These are phyloP conservation scores for Clavispora santaluciae DNA, from an alignment of 805 yeast species.

Conservation along the genomic window DNA sequence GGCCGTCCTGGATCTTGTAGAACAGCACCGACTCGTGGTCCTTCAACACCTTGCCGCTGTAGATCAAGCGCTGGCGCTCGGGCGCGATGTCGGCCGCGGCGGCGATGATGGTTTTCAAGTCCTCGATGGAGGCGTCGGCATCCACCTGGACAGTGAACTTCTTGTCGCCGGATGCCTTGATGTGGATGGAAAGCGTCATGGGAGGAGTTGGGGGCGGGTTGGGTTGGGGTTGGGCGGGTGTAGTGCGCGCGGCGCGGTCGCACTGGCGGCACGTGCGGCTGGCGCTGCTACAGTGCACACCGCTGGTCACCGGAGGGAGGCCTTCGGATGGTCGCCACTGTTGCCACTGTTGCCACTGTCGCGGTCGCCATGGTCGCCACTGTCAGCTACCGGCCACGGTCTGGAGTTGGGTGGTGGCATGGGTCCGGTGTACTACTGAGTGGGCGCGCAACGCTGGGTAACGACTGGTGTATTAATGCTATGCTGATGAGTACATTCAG, in stretches of 20 bases:
- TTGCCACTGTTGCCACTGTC: too few relatives aligned
- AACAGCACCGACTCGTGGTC: constrained; percentile 69
- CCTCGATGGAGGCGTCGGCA: constrained; percentile 52
- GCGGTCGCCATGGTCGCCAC: too few relatives aligned
- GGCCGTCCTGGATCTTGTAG: constrained; percentile 82
- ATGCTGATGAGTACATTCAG: too few relatives aligned
- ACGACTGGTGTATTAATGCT: too few relatives aligned
- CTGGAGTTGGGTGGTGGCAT: too few relatives aligned
- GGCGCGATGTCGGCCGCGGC: constrained; percentile 61
- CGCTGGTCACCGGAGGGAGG: too few relatives aligned
- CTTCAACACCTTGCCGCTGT: constrained; percentile 89
- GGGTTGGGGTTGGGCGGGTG: background rate
- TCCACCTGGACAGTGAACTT: constrained; percentile 64
- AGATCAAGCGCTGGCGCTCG: constrained; percentile 82
- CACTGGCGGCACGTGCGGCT: background rate
- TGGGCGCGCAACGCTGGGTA: too few relatives aligned
- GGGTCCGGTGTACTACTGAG: too few relatives aligned
- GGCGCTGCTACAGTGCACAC: too few relatives aligned
- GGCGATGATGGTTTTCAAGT: constrained; percentile 64
- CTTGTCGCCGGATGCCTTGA: constrained; percentile 65
- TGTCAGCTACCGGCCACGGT: too few relatives aligned
- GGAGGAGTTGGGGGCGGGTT: background rate
- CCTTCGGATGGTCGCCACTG: too few relatives aligned
- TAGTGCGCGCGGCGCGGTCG: too few relatives aligned
- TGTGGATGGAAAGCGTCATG: constrained; percentile 23